Conservation (phyloP, 257 asterid genomes). For the Solanum virginianum region DNA sequence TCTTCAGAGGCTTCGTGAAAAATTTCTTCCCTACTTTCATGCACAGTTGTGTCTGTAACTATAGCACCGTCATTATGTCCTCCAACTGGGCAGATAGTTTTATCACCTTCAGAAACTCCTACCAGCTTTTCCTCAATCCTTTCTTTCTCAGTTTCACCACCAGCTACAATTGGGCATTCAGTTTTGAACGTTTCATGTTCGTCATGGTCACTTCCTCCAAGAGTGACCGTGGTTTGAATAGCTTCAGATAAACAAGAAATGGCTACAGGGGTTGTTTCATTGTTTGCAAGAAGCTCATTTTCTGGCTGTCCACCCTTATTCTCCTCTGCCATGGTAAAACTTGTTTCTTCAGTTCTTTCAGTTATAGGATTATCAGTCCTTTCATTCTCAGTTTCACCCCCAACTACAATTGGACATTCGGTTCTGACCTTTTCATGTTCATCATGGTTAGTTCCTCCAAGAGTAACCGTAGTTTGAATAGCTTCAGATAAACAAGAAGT, state of each 20-base stretch:
- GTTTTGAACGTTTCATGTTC: slow-evolving; percentile 9
- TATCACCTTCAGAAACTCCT: background rate
- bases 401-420: slow-evolving; percentile 1
- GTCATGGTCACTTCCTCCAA: slow-evolving; percentile 10
- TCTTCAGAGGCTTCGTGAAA: background rate
- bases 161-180: slow-evolving; percentile 1
- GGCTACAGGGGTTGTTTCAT: background rate
- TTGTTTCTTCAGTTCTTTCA: slow-evolving; percentile 8
- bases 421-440: slow-evolving; percentile 10
- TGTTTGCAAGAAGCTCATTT: slow-evolving; percentile 10
- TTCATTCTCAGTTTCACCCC: slow-evolving; percentile 13
- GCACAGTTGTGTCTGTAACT: background rate
- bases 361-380: slow-evolving; percentile 4
- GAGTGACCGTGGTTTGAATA: slow-evolving; percentile 3
- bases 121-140: background rate
- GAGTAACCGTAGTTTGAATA: slow-evolving; percentile 3
- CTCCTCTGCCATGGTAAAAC: background rate
- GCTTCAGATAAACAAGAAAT: slow-evolving; percentile 4
- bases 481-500: slow-evolving; percentile 4
- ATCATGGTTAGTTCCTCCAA: slow-evolving; percentile 10
- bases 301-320: slow-evolving; percentile 5
- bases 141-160: slow-evolving; percentile 14
- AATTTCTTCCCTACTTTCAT: background rate
- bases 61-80: background rate
- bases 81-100: background rate